Percentiles rank a stretch among this genome's conserved stretches.
These are phyloP conservation scores for Lepidium africanum DNA, from an alignment of 345 rosid genomes.

Conservation along the genomic window DNA sequence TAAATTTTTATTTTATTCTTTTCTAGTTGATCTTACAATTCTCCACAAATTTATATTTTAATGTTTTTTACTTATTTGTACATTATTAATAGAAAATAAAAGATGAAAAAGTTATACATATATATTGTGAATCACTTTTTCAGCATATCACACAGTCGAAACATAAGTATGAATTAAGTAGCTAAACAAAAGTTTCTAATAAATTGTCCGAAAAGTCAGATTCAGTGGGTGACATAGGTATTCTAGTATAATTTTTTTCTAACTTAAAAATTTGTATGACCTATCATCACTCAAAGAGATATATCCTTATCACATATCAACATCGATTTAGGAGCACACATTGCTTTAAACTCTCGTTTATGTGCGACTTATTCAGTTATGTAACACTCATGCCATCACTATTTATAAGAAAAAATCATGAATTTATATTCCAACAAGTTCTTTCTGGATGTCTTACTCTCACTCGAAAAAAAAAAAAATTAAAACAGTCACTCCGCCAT, in stretches of 20 bases:
- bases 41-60: too few relatives aligned
- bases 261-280: too few relatives aligned
- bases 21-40: too few relatives aligned
- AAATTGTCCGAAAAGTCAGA: neutral
- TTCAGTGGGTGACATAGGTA: neutral
- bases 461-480: neutral
- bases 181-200: neutral
- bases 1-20: too few relatives aligned
- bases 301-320: neutral
- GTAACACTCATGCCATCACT: neutral
- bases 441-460: neutral
- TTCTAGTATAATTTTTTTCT: neutral
- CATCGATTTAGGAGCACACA: neutral
- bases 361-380: neutral
- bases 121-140: too few relatives aligned
- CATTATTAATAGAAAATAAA: too few relatives aligned
- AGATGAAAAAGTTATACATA: too few relatives aligned
- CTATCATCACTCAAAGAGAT: neutral
- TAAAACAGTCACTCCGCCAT: neutral
- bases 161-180: neutral
- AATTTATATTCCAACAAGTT: neutral
- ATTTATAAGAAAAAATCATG: too few relatives aligned
- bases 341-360: neutral
- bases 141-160: too few relatives aligned
- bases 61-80: too few relatives aligned